Base-by-base conservation (phyloP, 129 eudicot species). In the Flaveria ramosissima region DNA sequence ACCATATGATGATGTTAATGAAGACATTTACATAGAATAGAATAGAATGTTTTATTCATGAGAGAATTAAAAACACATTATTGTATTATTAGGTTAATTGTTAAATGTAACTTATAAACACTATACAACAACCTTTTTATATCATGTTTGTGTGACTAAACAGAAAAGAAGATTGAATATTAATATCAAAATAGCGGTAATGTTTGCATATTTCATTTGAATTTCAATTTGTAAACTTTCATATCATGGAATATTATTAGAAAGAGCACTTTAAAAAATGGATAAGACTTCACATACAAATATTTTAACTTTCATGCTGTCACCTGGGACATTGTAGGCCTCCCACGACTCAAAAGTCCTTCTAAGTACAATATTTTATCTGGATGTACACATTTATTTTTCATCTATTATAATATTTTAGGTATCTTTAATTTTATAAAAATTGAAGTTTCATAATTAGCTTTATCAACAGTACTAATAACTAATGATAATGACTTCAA, bases 111-210 rank as follows among this genome's bases (percentile, higher is more conserved):
- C 11, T 36, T 36, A 36, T 36, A 5, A 36, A 36, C 41, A 36
- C 7, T 36, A 36, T 36, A 6, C 41, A 36, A 6, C 41, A 36
- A 1, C 41, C 7, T 36, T 36, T 36, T 56, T 78, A 57, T 76
- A 36, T 64, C 73, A 76, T 36, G 64, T 64, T 76, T 75, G 27
- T 27, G 48, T 61, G 50, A 9, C 14, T 57, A 13, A 41, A 23
- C 13, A 57, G 16, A 41, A 43, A 15, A 43, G 52, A n/a, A 32
- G 67, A 12, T 55, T 47, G 42, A 24, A 43, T 60, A 24, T 10
- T 56, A 79, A 79, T 23, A 15, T 72, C 17, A 72, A 79, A 62
- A 19, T 72, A 79, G 78, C 83, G 78, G 78, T 64, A 72, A 79
- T 51, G 45, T 21, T 26, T 24, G 57, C 47, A 41, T 14, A 36